These are phyloP conservation scores for Pyrenophora seminiperda DNA, from an alignment of 2,329 filamentous ascomycete species.

Conservation along the genomic window DNA sequence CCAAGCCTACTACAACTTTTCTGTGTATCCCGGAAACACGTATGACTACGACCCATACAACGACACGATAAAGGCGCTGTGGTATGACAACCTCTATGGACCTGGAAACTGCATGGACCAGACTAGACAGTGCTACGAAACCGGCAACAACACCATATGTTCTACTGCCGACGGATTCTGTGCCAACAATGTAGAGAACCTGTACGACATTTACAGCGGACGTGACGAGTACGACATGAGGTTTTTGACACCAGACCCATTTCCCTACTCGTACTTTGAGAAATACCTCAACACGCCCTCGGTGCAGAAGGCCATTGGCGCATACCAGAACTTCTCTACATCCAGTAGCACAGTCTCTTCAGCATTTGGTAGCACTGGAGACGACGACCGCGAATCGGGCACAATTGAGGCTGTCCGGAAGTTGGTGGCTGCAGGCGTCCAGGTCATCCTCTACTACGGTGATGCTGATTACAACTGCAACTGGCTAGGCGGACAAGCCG, in stretches of 20 bases:
- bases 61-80: conserved; percentile 54
- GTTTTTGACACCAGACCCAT: conserved; percentile 61
- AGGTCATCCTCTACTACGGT: conserved; percentile 53
- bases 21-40: conserved; percentile 61
- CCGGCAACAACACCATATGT: conserved; percentile 59
- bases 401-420: conserved; percentile 50
- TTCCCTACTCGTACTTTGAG: conserved; percentile 61
- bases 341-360: conserved; percentile 51
- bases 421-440: conserved; percentile 49
- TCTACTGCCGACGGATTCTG: conserved; percentile 62
- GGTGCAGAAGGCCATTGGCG: conserved; percentile 64
- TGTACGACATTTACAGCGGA: conserved; percentile 58
- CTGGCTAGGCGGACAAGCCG: conserved; percentile 53
- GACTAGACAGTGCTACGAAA: conserved; percentile 60
- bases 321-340: conserved; percentile 62
- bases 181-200: conserved; percentile 56
- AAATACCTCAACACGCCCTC: conserved; percentile 63
- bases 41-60: conserved; percentile 62
- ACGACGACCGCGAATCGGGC: conserved; percentile 54
- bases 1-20: conserved; percentile 63
- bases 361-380: conserved; percentile 57
- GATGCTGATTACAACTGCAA: conserved; percentile 58
- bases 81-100: conserved; percentile 66
- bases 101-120: conserved; percentile 65
- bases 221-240: conserved; percentile 67